Percentiles rank a stretch among this genome's conserved stretches.
Conservation (phyloP, 1,139 yeast genomes). For the Scheffersomyces illinoinensis region DNA sequence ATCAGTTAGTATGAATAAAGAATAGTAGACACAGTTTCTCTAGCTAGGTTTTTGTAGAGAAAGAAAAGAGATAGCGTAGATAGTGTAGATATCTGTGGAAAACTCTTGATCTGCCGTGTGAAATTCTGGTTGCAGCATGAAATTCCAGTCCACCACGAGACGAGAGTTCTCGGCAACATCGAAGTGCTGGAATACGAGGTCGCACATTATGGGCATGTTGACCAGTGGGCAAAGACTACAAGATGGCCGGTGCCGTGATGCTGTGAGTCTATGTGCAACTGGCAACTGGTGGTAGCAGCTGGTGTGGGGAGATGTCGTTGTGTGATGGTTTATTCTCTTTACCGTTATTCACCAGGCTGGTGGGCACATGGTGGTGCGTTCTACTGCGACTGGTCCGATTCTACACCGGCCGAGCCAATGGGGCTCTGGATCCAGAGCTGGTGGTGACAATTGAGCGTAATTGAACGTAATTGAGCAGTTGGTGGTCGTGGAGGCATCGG, state of each 20-base stretch:
- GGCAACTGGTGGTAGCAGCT: not conserved
- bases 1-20: too few relatives aligned
- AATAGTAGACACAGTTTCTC: too few relatives aligned
- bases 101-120: not conserved
- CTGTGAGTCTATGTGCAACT: too few relatives aligned
- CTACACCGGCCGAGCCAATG: not conserved
- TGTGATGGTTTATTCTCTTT: not conserved
- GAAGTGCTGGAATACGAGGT: not conserved
- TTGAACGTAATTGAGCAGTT: too few relatives aligned
- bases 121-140: not conserved
- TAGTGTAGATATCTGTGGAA: not conserved
- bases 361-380: not conserved
- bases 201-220: not conserved
- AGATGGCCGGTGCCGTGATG: not conserved
- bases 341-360: not conserved
- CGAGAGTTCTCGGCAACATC: not conserved
- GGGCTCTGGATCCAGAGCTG: not conserved
- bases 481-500: too few relatives aligned
- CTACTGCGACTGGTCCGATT: not conserved
- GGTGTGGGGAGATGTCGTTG: not conserved
- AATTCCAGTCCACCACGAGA: not conserved
- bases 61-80: not conserved
- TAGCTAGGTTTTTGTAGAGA: not conserved
- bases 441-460: too few relatives aligned
- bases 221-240: not conserved